Conservation (phyloP, 495 filamentous ascomycete genomes). For the Arthonia radiata region DNA sequence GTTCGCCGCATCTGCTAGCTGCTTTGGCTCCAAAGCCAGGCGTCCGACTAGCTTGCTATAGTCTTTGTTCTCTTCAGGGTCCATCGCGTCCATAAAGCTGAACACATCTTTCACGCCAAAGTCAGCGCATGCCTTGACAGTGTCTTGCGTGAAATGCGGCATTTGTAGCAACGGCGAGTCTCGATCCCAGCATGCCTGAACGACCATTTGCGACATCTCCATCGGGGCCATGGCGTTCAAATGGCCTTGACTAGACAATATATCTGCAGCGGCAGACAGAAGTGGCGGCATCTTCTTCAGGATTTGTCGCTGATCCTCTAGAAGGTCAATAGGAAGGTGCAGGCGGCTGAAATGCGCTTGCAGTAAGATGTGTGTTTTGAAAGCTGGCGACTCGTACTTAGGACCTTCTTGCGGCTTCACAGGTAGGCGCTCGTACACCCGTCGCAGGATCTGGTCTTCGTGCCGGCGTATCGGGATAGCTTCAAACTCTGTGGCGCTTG, state of each 20-base stretch:
- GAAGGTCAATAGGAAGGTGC: slow-evolving; percentile 87
- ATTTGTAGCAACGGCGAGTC: slow-evolving; percentile 96
- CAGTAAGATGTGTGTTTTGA: slow-evolving; percentile 89
- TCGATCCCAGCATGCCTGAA: slow-evolving; percentile 97
- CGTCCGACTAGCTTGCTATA: slow-evolving; percentile 50
- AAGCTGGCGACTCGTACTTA: slow-evolving; percentile 80
- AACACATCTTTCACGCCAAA: slow-evolving; percentile 68
- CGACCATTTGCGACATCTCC: slow-evolving; percentile 99
- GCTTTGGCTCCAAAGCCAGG: slow-evolving; percentile 53
- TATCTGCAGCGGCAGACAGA: slow-evolving; percentile 77
- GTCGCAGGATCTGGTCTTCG: slow-evolving; percentile 66
- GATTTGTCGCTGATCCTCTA: slow-evolving; percentile 84
- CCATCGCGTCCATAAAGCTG: slow-evolving; percentile 98
- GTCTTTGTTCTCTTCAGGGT: slow-evolving; percentile 64
- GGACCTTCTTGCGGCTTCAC: slow-evolving; percentile 82
- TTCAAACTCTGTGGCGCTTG: slow-evolving; percentile 91
- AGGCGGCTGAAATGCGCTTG: slow-evolving; percentile 96
- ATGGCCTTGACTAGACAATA: slow-evolving; percentile 87
- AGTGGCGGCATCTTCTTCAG: slow-evolving; percentile 67
- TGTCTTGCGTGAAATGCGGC: slow-evolving; percentile 69
- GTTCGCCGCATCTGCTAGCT: slow-evolving; percentile 64
- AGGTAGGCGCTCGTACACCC: slow-evolving; percentile 80
- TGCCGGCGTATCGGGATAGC: slow-evolving; percentile 83
- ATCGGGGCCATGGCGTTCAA: slow-evolving; percentile 94
- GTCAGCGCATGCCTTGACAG: slow-evolving; percentile 51